phyloP scores from a whole-genome alignment of 2,329 filamentous ascomycete species.

The Byssothecium circinans region DNA sequence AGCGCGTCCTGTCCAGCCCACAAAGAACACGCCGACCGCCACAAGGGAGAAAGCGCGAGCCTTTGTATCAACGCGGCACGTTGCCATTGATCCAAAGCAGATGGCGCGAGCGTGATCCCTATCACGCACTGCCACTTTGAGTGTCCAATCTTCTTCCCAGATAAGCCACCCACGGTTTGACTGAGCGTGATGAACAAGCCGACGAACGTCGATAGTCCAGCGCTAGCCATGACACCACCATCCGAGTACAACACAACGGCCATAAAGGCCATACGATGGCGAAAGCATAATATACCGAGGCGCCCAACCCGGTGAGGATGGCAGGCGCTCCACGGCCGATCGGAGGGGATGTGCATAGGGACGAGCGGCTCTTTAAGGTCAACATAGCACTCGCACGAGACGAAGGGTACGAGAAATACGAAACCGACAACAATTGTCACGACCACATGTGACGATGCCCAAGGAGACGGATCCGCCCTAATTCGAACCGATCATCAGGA shows the following conservation, averaged over 20 bases:
- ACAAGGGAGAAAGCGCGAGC: slow-evolving; percentile 31
- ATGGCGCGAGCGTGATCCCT: slow-evolving; percentile 28
- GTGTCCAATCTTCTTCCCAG: slow-evolving; percentile 26
- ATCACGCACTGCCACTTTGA: slow-evolving; percentile 40
- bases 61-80: slow-evolving; percentile 30
- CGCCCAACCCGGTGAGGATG: slow-evolving; percentile 39
- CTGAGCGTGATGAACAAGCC: slow-evolving; percentile 16
- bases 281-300: slow-evolving; percentile 45
- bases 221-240: slow-evolving; percentile 13
- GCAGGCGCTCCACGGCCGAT: slow-evolving; percentile 36
- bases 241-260: slow-evolving; percentile 37
- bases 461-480: slow-evolving; percentile 58
- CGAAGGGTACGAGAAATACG: slow-evolving; percentile 50
- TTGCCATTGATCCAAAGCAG: slow-evolving; percentile 35
- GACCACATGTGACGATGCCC: slow-evolving; percentile 55
- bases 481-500: slow-evolving; percentile 21
- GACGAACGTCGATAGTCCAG: slow-evolving; percentile 14
- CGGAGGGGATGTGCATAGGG: slow-evolving; percentile 42
- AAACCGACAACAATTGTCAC: slow-evolving; percentile 54
- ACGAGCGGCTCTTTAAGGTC: slow-evolving; percentile 39
- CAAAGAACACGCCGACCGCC: slow-evolving; percentile 37
- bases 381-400: slow-evolving; percentile 52
- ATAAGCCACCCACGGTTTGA: slow-evolving; percentile 18
- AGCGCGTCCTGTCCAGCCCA: slow-evolving; percentile 43
- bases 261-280: slow-evolving; percentile 45